Conservation (phyloP, 1,284 basidiomycete genomes). For the Schizophyllum commune region DNA sequence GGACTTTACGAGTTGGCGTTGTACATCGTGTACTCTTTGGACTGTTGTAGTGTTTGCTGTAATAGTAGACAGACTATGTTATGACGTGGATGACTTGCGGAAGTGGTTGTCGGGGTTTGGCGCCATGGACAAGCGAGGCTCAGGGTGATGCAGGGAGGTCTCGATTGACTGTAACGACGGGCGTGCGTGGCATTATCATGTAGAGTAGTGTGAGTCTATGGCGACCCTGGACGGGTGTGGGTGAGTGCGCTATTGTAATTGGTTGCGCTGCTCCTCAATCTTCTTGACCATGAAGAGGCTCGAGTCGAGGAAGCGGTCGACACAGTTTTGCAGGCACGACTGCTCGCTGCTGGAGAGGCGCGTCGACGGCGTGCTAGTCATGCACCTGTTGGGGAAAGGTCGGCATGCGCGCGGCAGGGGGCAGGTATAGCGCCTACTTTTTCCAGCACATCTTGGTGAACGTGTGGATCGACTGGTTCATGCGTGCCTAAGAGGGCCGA, state of each 20-base stretch:
- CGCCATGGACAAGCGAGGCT: too few species aligned
- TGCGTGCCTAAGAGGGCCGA: slow-evolving; percentile 4
- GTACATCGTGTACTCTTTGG: not conserved
- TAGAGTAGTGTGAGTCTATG: too few species aligned
- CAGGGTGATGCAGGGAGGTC: too few species aligned
- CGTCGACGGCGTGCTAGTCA: slow-evolving; percentile 78
- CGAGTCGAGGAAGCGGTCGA: slow-evolving; percentile 92
- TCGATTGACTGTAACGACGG: too few species aligned
- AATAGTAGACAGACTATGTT: not conserved
- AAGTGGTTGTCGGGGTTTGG: too few species aligned
- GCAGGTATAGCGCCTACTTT: slow-evolving; percentile 53
- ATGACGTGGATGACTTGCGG: too few species aligned
- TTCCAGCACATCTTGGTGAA: slow-evolving; percentile 84
- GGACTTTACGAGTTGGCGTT: slow-evolving; percentile 12
- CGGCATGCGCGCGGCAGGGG: slow-evolving; percentile 11
- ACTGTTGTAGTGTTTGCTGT: slow-evolving; percentile 5
- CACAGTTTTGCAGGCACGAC: slow-evolving; percentile 84
- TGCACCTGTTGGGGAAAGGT: slow-evolving; percentile 49
- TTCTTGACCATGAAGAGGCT: slow-evolving; percentile 80
- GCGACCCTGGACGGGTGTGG: too few species aligned
- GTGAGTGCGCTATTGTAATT: too few species aligned
- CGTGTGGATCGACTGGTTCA: slow-evolving; percentile 38
- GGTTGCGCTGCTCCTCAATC: slow-evolving; percentile 53
- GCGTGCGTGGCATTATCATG: too few species aligned
- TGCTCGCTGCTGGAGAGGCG: slow-evolving; percentile 83